Conservation (phyloP, 2,329 filamentous ascomycete genomes). For the Exophiala xenobiotica region DNA sequence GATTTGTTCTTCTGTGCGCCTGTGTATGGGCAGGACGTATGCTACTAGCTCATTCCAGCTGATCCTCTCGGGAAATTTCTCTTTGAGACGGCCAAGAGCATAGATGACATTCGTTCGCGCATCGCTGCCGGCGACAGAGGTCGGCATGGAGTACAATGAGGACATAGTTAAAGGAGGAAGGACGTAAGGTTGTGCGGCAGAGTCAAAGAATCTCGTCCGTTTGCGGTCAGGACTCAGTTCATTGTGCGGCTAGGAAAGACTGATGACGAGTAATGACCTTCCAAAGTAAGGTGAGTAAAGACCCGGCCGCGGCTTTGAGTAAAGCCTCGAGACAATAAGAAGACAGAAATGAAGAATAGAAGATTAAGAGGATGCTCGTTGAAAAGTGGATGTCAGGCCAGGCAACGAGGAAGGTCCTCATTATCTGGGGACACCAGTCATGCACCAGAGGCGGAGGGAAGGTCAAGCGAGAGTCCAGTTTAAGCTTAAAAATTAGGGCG, state of each 20-base stretch:
- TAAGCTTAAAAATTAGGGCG: conserved; percentile 6
- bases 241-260: background rate
- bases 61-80: conserved; percentile 74
- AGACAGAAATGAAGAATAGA: background rate
- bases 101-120: conserved; percentile 86
- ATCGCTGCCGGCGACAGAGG: conserved; percentile 68
- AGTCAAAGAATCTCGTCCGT: conserved; percentile 25
- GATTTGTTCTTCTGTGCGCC: conserved; percentile 22
- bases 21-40: conserved; percentile 17
- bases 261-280: background rate
- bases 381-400: too few relatives aligned
- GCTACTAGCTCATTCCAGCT: conserved; percentile 58
- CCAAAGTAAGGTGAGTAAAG: background rate
- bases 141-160: conserved; percentile 69
- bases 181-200: conserved; percentile 6
- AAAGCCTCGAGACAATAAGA: background rate
- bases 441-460: too few relatives aligned
- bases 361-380: too few relatives aligned
- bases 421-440: too few relatives aligned
- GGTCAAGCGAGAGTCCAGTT: conserved; percentile 4
- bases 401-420: too few relatives aligned
- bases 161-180: conserved; percentile 5
- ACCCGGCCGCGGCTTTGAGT: background rate
- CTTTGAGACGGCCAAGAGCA: conserved; percentile 77
- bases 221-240: conserved; percentile 12